phyloP scores from a whole-genome alignment of 768 basidiomycete species.

The Suillus ampliporus region DNA sequence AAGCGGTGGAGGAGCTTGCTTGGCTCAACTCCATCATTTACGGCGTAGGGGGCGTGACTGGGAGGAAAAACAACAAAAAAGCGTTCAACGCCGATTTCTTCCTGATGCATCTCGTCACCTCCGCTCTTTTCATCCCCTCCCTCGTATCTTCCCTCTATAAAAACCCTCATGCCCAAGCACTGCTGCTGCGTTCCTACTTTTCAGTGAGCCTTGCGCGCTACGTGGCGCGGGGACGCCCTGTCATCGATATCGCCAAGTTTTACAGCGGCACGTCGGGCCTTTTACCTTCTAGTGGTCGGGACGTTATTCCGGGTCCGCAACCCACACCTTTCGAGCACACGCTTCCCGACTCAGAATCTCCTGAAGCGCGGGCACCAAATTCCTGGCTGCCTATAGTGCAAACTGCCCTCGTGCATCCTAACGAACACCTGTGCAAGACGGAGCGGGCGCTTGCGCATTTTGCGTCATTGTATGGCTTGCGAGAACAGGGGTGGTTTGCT shows the following conservation, averaged over 20 bases:
- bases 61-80: constrained; percentile 30
- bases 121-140: constrained; percentile 64
- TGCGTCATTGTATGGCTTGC: constrained; percentile 25
- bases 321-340: constrained; percentile 14
- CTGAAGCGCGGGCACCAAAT: constrained; percentile 34
- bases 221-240: constrained; percentile 40
- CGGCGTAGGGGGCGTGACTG: constrained; percentile 57
- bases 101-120: constrained; percentile 74
- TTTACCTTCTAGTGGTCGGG: constrained; percentile 7
- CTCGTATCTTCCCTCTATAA: constrained; percentile 43
- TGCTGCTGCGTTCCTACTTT: constrained; percentile 38
- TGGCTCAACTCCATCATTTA: constrained; percentile 66
- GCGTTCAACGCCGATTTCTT: constrained; percentile 72
- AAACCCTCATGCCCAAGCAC: constrained; percentile 26
- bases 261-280: constrained; percentile 31
- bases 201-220: constrained; percentile 34
- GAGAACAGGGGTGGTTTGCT: constrained; percentile 17
- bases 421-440: constrained; percentile 32
- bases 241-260: constrained; percentile 36
- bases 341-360: constrained; percentile 14
- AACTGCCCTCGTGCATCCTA: constrained; percentile 36
- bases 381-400: constrained; percentile 43
- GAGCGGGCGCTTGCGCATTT: constrained; percentile 33
- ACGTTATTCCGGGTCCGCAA: constrained; percentile 19
- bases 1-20: constrained; percentile 65